A percentile compares a stretch with the other conserved stretches of the same genome.
phyloP scores from a whole-genome alignment of 345 rosid genomes.

The Carallia brachiata region DNA sequence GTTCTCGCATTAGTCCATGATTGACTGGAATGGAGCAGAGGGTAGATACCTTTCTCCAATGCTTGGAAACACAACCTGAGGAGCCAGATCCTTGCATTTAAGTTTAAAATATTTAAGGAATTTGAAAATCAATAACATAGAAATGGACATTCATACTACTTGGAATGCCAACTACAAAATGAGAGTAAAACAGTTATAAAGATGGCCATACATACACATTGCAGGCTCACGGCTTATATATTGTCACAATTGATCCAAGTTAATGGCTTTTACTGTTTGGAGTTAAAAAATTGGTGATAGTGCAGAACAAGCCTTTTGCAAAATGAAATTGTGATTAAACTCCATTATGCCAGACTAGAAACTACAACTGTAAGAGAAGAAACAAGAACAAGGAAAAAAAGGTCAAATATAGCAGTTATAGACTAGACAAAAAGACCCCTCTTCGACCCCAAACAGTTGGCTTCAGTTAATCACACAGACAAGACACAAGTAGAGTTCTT shows the following conservation, averaged over 20 bases:
- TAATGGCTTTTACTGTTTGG: no score
- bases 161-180: neutral
- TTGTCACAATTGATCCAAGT: no score
- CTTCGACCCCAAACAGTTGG: neutral
- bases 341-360: neutral
- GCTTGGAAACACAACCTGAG: constrained; percentile 93
- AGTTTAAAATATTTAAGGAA: neutral
- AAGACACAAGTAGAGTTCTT: neutral
- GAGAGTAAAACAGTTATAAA: neutral
- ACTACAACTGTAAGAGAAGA: neutral
- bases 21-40: constrained; percentile 81
- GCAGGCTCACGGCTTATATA: neutral
- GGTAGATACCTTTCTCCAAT: constrained; percentile 92
- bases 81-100: neutral
- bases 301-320: neutral
- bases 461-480: neutral
- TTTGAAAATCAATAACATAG: neutral
- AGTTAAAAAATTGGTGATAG: no score
- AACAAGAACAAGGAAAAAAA: neutral
- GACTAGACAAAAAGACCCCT: neutral
- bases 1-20: constrained; percentile 83
- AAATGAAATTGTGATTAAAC: neutral
- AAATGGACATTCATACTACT: neutral
- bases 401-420: neutral
- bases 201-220: neutral